phyloP scores from a whole-genome alignment of 805 yeast species.

The Nakazawaea laoshanensis region DNA sequence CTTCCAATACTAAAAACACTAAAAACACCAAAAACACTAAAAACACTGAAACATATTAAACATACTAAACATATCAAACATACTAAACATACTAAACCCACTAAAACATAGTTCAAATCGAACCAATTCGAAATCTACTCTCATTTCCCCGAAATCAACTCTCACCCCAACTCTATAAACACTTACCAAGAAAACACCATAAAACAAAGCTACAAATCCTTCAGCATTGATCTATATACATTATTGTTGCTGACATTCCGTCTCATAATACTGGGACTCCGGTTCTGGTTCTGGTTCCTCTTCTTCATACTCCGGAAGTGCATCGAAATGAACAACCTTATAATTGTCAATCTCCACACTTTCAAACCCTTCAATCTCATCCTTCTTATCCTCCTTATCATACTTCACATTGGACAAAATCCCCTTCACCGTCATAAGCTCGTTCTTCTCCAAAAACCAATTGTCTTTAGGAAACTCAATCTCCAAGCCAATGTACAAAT shows the following conservation, averaged over 20 bases:
- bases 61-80: too few relatives aligned
- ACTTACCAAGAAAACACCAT: background rate
- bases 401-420: conserved; percentile 24
- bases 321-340: background rate
- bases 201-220: background rate
- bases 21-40: too few relatives aligned
- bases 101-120: too few relatives aligned
- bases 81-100: too few relatives aligned
- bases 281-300: conserved; percentile 1
- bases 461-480: conserved; percentile 79
- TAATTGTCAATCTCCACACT: conserved; percentile 6
- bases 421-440: conserved; percentile 42
- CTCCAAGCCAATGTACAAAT: conserved; percentile 59
- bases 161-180: too few relatives aligned
- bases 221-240: background rate
- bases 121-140: too few relatives aligned
- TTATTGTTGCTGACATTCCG: conserved; percentile 9
- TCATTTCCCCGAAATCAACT: too few relatives aligned
- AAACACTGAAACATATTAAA: too few relatives aligned
- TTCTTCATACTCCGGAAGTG: conserved; percentile 1
- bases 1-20: too few relatives aligned
- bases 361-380: background rate
- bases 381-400: conserved; percentile 5
- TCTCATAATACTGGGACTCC: conserved; percentile 4
- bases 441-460: conserved; percentile 75